phyloP scores from a whole-genome alignment of 2,329 filamentous ascomycete genomes.

The Emmonsia crescens region DNA sequence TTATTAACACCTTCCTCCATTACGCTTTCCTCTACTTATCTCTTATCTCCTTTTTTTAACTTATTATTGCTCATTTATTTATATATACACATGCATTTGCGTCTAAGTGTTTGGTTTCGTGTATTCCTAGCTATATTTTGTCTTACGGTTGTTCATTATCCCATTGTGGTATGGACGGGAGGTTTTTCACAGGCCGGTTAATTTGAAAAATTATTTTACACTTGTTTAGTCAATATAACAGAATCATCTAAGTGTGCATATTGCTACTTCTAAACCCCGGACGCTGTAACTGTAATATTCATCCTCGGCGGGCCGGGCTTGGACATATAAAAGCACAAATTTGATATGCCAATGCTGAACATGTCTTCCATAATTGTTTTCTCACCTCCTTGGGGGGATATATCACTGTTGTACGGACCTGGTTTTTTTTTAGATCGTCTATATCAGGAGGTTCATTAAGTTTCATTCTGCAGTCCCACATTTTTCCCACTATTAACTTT shows the following conservation, averaged over 20 bases:
- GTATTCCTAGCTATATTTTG: neutral
- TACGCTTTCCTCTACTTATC: neutral
- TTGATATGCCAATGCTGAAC: neutral
- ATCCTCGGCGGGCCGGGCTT: too few relatives aligned
- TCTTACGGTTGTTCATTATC: neutral
- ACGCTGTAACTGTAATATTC: too few relatives aligned
- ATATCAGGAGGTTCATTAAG: neutral
- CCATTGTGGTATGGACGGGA: neutral
- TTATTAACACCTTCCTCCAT: neutral
- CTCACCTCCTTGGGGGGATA: neutral
- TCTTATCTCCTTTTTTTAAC: neutral
- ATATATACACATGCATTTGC: neutral
- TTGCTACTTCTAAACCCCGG: neutral
- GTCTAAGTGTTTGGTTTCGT: neutral
- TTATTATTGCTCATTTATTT: neutral
- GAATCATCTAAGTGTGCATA: neutral
- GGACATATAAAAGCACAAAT: neutral
- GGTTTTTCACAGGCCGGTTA: neutral
- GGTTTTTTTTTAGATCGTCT: neutral
- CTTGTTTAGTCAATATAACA: neutral
- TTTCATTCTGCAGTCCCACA: neutral
- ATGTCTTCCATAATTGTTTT: neutral
- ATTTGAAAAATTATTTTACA: neutral
- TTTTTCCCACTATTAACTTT: neutral
- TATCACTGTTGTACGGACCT: neutral